A percentile compares a stretch with the other conserved stretches of the same genome.
These are phyloP conservation scores for Alopecurus myosuroides DNA, from an alignment of 176 grass and related monocot genomes.

Conservation along the genomic window DNA sequence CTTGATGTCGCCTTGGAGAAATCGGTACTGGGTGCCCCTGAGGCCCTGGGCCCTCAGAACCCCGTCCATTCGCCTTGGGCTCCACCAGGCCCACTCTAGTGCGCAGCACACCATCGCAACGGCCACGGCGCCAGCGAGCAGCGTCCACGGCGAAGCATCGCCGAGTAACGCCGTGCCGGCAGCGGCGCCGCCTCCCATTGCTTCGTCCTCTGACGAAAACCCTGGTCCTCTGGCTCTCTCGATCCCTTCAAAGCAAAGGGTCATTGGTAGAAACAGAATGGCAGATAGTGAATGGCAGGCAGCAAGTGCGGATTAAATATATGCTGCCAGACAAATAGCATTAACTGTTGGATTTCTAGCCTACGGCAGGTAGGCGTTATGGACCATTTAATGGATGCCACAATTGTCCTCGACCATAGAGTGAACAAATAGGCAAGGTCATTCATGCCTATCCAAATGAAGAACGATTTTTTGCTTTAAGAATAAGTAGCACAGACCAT, in stretches of 20 bases:
- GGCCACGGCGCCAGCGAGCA: neutral
- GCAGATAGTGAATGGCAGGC: neutral
- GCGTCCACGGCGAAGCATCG: slow-evolving; percentile 18
- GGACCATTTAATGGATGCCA: too few species aligned
- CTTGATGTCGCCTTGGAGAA: slow-evolving; percentile 44
- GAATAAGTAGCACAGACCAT: too few species aligned
- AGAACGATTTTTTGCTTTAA: too few species aligned
- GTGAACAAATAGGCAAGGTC: too few species aligned
- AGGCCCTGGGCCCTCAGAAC: slow-evolving; percentile 53
- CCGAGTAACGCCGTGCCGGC: neutral
- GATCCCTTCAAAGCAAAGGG: neutral
- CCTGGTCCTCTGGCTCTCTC: neutral
- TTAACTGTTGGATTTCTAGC: too few species aligned
- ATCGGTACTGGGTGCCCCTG: slow-evolving; percentile 42
- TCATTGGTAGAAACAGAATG: neutral
- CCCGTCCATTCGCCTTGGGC: slow-evolving; percentile 25
- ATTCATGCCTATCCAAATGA: too few species aligned
- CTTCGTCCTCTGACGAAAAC: neutral
- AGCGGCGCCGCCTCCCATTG: neutral
- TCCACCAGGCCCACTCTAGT: slow-evolving; percentile 32
- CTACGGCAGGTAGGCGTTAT: too few species aligned
- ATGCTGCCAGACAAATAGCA: too few species aligned
- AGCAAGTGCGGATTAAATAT: neutral
- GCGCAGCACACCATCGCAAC: slow-evolving; percentile 7
- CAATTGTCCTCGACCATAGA: too few species aligned